Base-by-base conservation (phyloP, 176 grass and related monocot genomes). In the Thalia dealbata region DNA sequence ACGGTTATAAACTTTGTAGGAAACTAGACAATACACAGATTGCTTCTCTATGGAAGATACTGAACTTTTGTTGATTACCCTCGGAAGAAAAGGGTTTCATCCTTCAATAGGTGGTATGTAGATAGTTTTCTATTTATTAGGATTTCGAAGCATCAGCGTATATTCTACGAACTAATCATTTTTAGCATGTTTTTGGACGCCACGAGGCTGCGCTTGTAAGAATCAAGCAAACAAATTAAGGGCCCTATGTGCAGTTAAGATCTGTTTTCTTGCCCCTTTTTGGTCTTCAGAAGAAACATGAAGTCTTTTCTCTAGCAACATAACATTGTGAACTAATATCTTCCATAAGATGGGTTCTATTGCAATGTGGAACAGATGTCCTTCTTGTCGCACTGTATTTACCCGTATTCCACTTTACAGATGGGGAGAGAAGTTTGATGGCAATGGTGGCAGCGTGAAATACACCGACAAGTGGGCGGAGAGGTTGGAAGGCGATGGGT, bases 401-500 rank as follows among this genome's bases (percentile, higher is more conserved):
- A n/a, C 64, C 18, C 5, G 3, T 29, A 64, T 43, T 3, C 30
- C 61, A 30, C 16, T 41, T 9, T 79, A 64, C 82, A 99, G 95
- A 52, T 99, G 95, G 95, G 95, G 95, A 18, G 95, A 99, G 81
- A 84, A 81, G 35, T 99, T 84, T 28, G 90, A 99, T 32, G 95
- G 95, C 12, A 75, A 59, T 3, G 95, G 95, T 45, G 85, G 90
- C 29, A 86, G 85, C 6, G 65, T 71, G 32, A 99, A 99, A 45
- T 99, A 99, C 74, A 99, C 95, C 0, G 87, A 99, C 70, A 99
- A 93, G 76, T 99, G 95, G 95, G 90, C 90, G 0, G 95, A 99
- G 62, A 78, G 95, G 14, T 86, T 81, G 3, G 95, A 93, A 61
- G 80, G 83, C 8, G 71, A 79, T 0, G 81, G 89, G 29, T 93